Percentiles rank a stretch among this genome's conserved stretches.
Evolutionary conservation across 768 basidiomycete species (phyloP).

Genomic region (Suillus subaureus): DNA sequence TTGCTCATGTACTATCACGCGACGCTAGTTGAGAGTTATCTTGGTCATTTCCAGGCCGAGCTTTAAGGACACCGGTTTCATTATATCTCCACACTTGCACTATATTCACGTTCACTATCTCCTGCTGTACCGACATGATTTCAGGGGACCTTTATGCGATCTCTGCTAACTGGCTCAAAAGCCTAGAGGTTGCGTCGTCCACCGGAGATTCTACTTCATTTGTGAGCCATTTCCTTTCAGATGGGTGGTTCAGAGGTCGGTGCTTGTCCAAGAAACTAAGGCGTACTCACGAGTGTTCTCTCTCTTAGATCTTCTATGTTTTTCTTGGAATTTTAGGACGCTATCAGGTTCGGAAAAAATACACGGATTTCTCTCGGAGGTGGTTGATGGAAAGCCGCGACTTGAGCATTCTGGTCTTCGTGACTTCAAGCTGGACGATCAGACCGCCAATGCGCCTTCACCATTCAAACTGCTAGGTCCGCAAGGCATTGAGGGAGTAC

Average conservation of each 20-base stretch:
- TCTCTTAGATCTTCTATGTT: neutral
- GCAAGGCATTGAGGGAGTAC: neutral
- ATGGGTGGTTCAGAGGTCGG: neutral
- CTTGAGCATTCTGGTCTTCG: neutral
- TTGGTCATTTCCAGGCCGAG: neutral
- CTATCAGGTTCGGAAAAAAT: neutral
- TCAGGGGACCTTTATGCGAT: neutral
- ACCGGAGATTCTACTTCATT: neutral
- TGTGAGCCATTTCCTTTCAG: neutral
- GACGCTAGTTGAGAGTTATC: too few relatives aligned
- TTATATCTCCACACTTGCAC: neutral
- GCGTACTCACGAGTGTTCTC: neutral
- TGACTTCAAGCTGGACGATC: neutral
- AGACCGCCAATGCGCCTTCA: conserved; percentile 77
- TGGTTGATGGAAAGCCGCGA: neutral
- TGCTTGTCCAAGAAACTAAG: neutral
- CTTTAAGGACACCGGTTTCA: neutral
- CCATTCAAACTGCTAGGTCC: conserved; percentile 86
- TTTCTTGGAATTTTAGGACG: conserved; percentile 2
- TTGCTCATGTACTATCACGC: neutral
- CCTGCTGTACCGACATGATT: neutral
- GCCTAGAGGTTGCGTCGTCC: neutral
- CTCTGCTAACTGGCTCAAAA: neutral
- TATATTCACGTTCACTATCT: neutral
- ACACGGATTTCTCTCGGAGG: neutral